Evolutionary conservation across 2,329 filamentous ascomycete species (phyloP).

Genomic region (Exophiala mesophila): DNA sequence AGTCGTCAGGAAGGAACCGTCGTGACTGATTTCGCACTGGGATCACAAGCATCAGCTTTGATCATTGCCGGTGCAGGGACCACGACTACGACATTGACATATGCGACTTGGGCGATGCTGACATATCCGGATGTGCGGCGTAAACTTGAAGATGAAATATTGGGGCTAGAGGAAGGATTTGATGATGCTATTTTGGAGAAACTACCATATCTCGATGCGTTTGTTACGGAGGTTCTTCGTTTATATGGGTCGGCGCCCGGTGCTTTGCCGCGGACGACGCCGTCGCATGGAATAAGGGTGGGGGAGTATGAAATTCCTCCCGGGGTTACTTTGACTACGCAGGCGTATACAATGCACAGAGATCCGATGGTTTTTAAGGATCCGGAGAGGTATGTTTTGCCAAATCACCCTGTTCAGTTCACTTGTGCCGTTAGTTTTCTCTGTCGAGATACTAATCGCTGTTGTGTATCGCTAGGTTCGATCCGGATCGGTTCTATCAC

Average conservation of each 20-base stretch:
- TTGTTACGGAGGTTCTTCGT: slow-evolving; percentile 56
- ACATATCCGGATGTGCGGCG: slow-evolving; percentile 32
- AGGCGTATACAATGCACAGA: slow-evolving; percentile 54
- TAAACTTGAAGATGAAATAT: slow-evolving; percentile 47
- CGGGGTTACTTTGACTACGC: slow-evolving; percentile 48
- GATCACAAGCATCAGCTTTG: slow-evolving; percentile 38
- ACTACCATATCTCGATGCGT: slow-evolving; percentile 51
- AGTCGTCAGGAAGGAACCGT: slow-evolving; percentile 2
- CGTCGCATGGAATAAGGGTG: slow-evolving; percentile 40
- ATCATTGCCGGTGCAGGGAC: slow-evolving; percentile 52
- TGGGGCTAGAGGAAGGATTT: slow-evolving; percentile 32
- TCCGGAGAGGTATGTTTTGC: slow-evolving; percentile 36
- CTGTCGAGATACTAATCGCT: background rate
- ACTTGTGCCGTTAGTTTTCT: too few species aligned
- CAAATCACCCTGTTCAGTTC: too few species aligned
- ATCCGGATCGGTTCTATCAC: slow-evolving; percentile 46
- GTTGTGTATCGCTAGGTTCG: slow-evolving; percentile 38
- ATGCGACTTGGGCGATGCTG: slow-evolving; percentile 39
- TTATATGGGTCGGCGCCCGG: slow-evolving; percentile 55
- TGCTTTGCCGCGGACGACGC: slow-evolving; percentile 49
- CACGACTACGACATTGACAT: slow-evolving; percentile 48
- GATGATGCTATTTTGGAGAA: slow-evolving; percentile 44
- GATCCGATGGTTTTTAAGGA: slow-evolving; percentile 47
- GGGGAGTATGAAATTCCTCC: slow-evolving; percentile 44
- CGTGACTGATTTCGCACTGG: slow-evolving; percentile 7